Percentiles rank a stretch among this genome's conserved stretches.
Conservation (phyloP, 306 rosid genomes). For the Sicyos edulis region DNA sequence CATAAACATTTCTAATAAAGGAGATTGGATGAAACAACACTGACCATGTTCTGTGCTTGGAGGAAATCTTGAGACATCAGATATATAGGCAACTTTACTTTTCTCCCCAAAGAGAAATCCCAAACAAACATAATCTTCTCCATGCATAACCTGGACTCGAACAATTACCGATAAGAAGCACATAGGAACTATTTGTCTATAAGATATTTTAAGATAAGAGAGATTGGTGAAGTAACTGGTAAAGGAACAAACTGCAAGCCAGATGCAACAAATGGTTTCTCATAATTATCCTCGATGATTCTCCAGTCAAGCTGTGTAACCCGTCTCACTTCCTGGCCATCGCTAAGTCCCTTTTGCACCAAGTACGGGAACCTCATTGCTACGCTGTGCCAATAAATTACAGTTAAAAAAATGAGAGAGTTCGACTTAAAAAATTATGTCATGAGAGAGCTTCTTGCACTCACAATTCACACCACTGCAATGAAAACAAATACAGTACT, state of each 20-base stretch:
- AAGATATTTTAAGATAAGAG: constrained; percentile 10
- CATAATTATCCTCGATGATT: constrained; percentile 47
- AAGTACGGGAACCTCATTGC: constrained; percentile 72
- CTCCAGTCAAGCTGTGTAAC: constrained; percentile 89
- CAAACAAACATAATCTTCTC: constrained; percentile 85
- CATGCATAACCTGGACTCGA: constrained; percentile 72
- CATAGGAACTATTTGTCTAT: background rate
- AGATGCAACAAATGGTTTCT: constrained; percentile 66
- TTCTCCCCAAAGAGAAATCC: constrained; percentile 87
- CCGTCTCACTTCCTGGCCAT: constrained; percentile 85
- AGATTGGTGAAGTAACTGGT: constrained; percentile 51
- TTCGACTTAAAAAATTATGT: background rate
- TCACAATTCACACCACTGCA: background rate
- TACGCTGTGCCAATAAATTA: constrained; percentile 37
- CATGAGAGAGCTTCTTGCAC: background rate
- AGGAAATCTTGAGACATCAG: constrained; percentile 85
- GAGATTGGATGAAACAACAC: constrained; percentile 21
- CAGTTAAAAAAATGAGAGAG: background rate
- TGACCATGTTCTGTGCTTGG: constrained; percentile 71
- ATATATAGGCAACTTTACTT: constrained; percentile 69
- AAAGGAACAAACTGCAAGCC: constrained; percentile 78
- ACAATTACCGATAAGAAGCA: constrained; percentile 23
- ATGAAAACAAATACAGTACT: background rate
- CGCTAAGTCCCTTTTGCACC: constrained; percentile 57
- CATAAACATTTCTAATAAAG: background rate